phyloP scores from a whole-genome alignment of 1,284 basidiomycete species.

The Ceratobasidium sp. region DNA sequence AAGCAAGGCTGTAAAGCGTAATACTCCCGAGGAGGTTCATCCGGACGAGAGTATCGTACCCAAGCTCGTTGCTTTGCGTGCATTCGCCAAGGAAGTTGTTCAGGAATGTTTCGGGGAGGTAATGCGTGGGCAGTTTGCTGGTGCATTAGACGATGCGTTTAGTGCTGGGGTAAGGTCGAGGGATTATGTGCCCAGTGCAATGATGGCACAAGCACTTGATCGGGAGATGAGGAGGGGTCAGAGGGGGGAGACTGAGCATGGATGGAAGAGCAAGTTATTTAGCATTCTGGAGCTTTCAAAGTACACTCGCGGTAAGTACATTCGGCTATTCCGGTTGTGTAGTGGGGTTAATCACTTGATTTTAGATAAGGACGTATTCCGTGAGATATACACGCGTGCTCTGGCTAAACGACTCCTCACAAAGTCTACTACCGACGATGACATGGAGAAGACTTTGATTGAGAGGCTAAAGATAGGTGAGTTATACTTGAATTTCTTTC shows the following conservation, averaged over 20 bases:
- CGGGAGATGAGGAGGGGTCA: constrained; percentile 87
- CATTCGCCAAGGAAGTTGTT: constrained; percentile 67
- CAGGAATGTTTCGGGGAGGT: constrained; percentile 59
- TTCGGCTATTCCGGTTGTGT: neutral
- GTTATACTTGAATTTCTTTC: constrained; percentile 49
- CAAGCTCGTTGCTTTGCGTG: constrained; percentile 76
- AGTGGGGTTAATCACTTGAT: neutral
- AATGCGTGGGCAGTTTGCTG: constrained; percentile 50
- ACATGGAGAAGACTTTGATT: constrained; percentile 90
- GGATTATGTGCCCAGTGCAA: constrained; percentile 52
- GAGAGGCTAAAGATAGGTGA: constrained; percentile 86
- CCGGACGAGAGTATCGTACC: constrained; percentile 81
- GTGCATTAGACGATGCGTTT: constrained; percentile 74
- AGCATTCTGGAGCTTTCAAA: constrained; percentile 85
- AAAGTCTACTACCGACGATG: constrained; percentile 87
- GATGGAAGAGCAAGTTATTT: constrained; percentile 77
- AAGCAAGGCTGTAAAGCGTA: constrained; percentile 53
- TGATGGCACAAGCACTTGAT: constrained; percentile 85
- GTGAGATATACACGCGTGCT: constrained; percentile 92
- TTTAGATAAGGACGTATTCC: constrained; percentile 88
- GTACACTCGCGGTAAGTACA: constrained; percentile 71
- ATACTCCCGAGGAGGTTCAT: constrained; percentile 19
- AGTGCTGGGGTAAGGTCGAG: constrained; percentile 82
- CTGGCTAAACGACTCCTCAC: constrained; percentile 90
- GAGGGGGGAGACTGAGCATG: constrained; percentile 72